phyloP scores from a whole-genome alignment of 805 yeast genomes.

The Saturnispora bothae region DNA sequence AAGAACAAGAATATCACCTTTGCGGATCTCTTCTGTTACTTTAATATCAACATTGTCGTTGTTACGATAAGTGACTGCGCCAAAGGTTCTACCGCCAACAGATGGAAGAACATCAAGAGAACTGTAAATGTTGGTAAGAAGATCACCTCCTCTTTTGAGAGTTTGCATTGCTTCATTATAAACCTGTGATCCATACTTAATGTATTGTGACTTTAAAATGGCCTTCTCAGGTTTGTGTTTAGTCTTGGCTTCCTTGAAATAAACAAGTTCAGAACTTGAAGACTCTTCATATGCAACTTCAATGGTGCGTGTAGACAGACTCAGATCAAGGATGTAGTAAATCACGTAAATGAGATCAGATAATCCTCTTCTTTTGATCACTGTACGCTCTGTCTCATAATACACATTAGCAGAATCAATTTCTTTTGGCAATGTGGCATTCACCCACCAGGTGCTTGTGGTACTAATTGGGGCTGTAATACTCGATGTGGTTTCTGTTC shows the following conservation, averaged over 20 bases:
- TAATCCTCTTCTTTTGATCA: slow-evolving; percentile 47
- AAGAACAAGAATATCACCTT: slow-evolving; percentile 80
- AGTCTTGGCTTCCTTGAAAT: slow-evolving; percentile 25
- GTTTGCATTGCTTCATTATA: slow-evolving; percentile 32
- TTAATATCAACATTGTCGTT: slow-evolving; percentile 38
- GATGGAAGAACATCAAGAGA: slow-evolving; percentile 30
- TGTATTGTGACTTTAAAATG: slow-evolving; percentile 38
- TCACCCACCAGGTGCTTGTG: slow-evolving; percentile 53
- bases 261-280: slow-evolving; percentile 44
- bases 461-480: too few relatives aligned
- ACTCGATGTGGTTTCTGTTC: too few relatives aligned
- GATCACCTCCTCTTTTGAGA: slow-evolving; percentile 20
- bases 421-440: slow-evolving; percentile 45
- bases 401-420: slow-evolving; percentile 37
- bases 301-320: slow-evolving; percentile 56
- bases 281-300: slow-evolving; percentile 44
- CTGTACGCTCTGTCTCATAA: slow-evolving; percentile 55
- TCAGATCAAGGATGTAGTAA: slow-evolving; percentile 62
- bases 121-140: slow-evolving; percentile 27
- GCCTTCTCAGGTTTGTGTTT: slow-evolving; percentile 36
- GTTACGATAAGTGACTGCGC: slow-evolving; percentile 58
- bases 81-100: slow-evolving; percentile 60
- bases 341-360: slow-evolving; percentile 42
- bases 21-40: slow-evolving; percentile 51
- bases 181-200: slow-evolving; percentile 41